A percentile compares a stretch with the other conserved stretches of the same genome.
Evolutionary conservation across 139 green algal genomes (phyloP).

Genomic region (Micromonas commoda): DNA sequence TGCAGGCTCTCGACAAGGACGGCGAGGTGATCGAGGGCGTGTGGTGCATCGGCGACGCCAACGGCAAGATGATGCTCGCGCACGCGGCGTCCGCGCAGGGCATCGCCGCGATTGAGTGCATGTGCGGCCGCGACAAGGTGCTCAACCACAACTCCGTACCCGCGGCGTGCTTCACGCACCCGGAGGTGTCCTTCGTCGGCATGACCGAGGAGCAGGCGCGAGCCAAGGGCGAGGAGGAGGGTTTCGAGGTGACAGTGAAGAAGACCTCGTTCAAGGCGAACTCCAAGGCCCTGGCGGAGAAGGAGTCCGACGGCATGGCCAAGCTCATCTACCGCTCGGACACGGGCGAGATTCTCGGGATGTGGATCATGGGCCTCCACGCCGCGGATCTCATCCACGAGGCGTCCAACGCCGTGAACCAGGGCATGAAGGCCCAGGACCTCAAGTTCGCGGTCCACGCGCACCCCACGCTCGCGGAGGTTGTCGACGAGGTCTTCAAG

Average conservation of each 20-base stretch:
- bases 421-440: constrained; percentile 77
- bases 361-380: constrained; percentile 76
- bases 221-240: constrained; percentile 78
- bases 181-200: constrained; percentile 91
- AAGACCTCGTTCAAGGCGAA: constrained; percentile 99
- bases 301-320: constrained; percentile 93
- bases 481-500: constrained; percentile 80
- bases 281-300: constrained; percentile 94
- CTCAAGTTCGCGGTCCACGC: constrained; percentile 98
- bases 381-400: constrained; percentile 98
- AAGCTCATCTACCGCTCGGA: constrained; percentile 89
- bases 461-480: constrained; percentile 94
- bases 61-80: constrained; percentile 88
- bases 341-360: constrained; percentile 91
- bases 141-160: constrained; percentile 90
- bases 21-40: constrained; percentile 36
- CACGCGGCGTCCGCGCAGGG: constrained; percentile 85
- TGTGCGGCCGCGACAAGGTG: constrained; percentile 73
- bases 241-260: constrained; percentile 76
- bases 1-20: constrained; percentile 59
- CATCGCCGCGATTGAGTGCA: constrained; percentile 90
- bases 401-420: constrained; percentile 92
- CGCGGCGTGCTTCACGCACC: constrained; percentile 98
- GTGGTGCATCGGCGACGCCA: constrained; percentile 99
- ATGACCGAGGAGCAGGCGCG: constrained; percentile 88